These are phyloP conservation scores for Chaetothyriales sp. DNA, from an alignment of 2,329 filamentous ascomycete genomes.

Conservation along the genomic window DNA sequence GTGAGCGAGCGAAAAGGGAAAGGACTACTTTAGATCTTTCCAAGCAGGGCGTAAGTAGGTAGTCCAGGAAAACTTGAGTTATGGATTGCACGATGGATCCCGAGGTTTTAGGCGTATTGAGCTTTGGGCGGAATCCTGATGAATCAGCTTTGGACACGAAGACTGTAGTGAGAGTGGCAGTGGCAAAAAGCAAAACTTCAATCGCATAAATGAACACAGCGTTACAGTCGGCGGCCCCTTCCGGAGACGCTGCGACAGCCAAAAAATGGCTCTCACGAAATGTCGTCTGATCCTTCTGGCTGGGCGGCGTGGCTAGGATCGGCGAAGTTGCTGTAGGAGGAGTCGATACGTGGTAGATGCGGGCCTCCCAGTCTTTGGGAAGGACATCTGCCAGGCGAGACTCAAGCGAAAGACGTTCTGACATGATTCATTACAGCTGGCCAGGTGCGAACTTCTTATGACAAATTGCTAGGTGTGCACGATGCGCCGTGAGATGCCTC, in stretches of 20 bases:
- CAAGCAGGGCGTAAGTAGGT: constrained; percentile 45
- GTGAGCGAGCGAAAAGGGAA: constrained; percentile 81
- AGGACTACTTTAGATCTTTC: constrained; percentile 54
- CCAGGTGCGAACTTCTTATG: neutral
- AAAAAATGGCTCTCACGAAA: constrained; percentile 78
- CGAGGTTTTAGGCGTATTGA: constrained; percentile 48
- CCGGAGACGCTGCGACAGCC: constrained; percentile 34
- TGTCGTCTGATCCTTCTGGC: constrained; percentile 58
- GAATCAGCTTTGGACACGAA: constrained; percentile 97
- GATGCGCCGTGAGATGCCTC: neutral
- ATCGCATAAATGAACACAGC: constrained; percentile 64
- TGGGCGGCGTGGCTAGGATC: constrained; percentile 66
- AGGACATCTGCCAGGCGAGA: constrained; percentile 38
- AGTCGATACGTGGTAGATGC: constrained; percentile 75
- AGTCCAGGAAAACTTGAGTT: constrained; percentile 60
- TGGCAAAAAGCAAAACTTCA: constrained; percentile 79
- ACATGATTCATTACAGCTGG: constrained; percentile 5
- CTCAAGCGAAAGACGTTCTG: constrained; percentile 17
- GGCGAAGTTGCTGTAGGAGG: constrained; percentile 60
- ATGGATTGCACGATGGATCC: constrained; percentile 56
- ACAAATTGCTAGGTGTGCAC: neutral
- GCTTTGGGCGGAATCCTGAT: constrained; percentile 65
- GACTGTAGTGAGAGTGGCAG: constrained; percentile 64
- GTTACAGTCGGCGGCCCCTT: constrained; percentile 12
- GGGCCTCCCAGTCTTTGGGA: constrained; percentile 45